These are phyloP conservation scores for Cordyceps javanica DNA, from an alignment of 2,329 filamentous ascomycete genomes.

Conservation along the genomic window DNA sequence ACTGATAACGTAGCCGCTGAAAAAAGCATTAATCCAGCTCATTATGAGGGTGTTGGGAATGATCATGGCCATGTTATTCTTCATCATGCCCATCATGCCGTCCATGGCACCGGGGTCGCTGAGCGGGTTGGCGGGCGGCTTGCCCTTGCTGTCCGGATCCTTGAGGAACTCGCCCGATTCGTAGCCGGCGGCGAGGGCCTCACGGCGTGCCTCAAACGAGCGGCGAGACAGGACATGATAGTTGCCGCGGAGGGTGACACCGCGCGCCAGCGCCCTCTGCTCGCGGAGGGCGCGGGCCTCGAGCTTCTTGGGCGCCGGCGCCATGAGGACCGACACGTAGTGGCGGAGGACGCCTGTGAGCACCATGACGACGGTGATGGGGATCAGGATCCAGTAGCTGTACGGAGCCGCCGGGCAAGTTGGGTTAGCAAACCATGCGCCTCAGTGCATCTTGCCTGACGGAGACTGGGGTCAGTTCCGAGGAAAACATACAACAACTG, in stretches of 20 bases:
- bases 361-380: slow-evolving; percentile 97
- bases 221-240: slow-evolving; percentile 70
- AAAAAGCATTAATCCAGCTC: slow-evolving; percentile 99
- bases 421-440: not conserved
- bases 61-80: slow-evolving; percentile 99
- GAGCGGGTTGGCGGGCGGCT: slow-evolving; percentile 89
- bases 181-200: slow-evolving; percentile 72
- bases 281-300: slow-evolving; percentile 73
- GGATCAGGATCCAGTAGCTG: slow-evolving; percentile 98
- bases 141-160: slow-evolving; percentile 76
- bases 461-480: not conserved
- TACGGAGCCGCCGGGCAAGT: not conserved
- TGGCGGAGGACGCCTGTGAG: slow-evolving; percentile 93
- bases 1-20: slow-evolving; percentile 97
- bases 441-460: not conserved
- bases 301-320: slow-evolving; percentile 75
- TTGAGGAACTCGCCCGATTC: slow-evolving; percentile 86
- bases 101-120: slow-evolving; percentile 96
- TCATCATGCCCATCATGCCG: slow-evolving; percentile 99
- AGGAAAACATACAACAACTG: slow-evolving; percentile 80
- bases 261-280: slow-evolving; percentile 76
- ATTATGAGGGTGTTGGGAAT: slow-evolving; percentile 98
- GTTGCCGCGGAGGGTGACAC: slow-evolving; percentile 78
- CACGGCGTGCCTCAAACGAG: slow-evolving; percentile 75
- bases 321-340: slow-evolving; percentile 90